Evolutionary conservation across 176 grass and related monocot genomes (phyloP).

Genomic region (Oryza meridionalis): DNA sequence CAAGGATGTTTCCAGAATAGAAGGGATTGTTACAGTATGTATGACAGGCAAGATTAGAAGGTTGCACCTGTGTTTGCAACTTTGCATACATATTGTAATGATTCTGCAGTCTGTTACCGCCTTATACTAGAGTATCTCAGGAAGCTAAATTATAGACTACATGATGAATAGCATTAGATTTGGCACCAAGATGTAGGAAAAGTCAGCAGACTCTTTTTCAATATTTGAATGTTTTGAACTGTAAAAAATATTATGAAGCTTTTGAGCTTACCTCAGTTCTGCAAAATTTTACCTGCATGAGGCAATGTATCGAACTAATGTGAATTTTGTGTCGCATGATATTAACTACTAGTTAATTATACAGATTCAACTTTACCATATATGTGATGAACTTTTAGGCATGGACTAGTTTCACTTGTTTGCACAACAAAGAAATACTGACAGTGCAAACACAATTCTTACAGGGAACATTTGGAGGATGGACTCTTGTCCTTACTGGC

Average conservation of each 20-base stretch:
- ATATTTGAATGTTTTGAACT: constrained; percentile 19
- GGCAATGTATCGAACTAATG: background rate
- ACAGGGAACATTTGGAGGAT: constrained; percentile 62
- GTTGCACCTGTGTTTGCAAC: background rate
- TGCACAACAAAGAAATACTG: constrained; percentile 43
- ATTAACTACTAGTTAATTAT: background rate
- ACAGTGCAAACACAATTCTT: constrained; percentile 37
- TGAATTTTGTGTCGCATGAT: background rate
- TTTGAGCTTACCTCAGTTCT: background rate
- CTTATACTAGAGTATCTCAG: constrained; percentile 22
- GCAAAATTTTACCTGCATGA: background rate
- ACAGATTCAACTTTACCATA: constrained; percentile 14
- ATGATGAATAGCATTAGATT: background rate
- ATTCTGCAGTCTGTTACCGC: background rate
- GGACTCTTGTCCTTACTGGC: constrained; percentile 87
- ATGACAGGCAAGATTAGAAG: background rate
- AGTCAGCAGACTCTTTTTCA: background rate
- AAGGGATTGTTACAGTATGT: background rate
- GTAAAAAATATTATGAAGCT: background rate
- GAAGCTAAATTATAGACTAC: constrained; percentile 11
- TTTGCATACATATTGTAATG: background rate
- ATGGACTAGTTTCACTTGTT: constrained; percentile 27
- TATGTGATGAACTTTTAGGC: background rate
- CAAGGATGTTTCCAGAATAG: background rate
- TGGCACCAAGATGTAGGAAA: background rate